Evolutionary conservation across 2,329 filamentous ascomycete genomes (phyloP).

Genomic region (Podosphaera fusca): DNA sequence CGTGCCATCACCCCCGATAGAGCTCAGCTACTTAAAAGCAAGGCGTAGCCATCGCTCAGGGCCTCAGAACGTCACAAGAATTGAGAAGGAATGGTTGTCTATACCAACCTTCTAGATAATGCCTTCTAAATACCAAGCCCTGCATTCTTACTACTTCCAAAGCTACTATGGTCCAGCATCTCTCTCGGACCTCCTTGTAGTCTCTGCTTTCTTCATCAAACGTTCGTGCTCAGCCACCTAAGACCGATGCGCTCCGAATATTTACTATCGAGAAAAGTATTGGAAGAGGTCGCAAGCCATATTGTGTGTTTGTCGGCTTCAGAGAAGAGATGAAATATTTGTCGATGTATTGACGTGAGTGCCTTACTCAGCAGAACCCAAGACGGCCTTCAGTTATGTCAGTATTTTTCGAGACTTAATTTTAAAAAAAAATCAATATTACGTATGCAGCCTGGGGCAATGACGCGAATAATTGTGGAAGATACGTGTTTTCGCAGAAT

Average conservation of each 20-base stretch:
- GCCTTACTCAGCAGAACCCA: no score
- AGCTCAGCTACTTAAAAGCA: not conserved
- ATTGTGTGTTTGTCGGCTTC: not conserved
- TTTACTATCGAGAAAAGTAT: not conserved
- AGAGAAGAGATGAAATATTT: no score
- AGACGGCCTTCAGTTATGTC: no score
- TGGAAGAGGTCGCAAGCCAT: not conserved
- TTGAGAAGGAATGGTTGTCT: conserved; percentile 1
- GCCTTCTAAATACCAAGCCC: not conserved
- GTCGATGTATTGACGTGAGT: no score
- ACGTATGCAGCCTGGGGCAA: no score
- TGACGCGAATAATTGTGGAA: no score
- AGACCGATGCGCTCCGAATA: not conserved
- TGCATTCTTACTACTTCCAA: not conserved
- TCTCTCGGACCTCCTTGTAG: not conserved
- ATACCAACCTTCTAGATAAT: not conserved
- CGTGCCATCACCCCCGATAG: not conserved
- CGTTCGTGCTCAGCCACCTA: not conserved
- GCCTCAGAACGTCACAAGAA: not conserved
- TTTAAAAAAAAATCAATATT: no score
- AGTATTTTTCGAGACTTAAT: no score
- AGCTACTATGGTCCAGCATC: not conserved
- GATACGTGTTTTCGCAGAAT: no score
- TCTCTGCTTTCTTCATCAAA: not conserved
- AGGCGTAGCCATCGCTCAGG: not conserved